Percentiles rank a stretch among this genome's conserved stretches.
Conservation (phyloP, 176 grass and related monocot genomes). For the Sorghum bicolor region Sorghum_bicolor_NCBIv3 NC_012871.2:71152001-71152500, state of each 20-base stretch:
- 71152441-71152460: background rate
- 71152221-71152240: background rate
- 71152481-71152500: background rate
- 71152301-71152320: background rate
- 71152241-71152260: constrained; percentile 10
- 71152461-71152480: background rate
- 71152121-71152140: too few relatives aligned
- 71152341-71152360: background rate
- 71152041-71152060: too few relatives aligned
- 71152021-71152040: too few relatives aligned
- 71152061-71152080: too few relatives aligned
- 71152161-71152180: too few relatives aligned
- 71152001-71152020: too few relatives aligned
- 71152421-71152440: background rate
- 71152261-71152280: background rate
- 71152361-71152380: background rate
- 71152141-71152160: too few relatives aligned
- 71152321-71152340: background rate
- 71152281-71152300: background rate
- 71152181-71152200: too few relatives aligned
- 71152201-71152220: constrained; percentile 1
- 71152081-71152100: too few relatives aligned
- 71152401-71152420: constrained; percentile 20
- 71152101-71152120: too few relatives aligned
- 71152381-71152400: background rate